Base-by-base conservation (phyloP, 108 stramenopile genomes). In the Cyclotella choctawhatcheeana region DNA sequence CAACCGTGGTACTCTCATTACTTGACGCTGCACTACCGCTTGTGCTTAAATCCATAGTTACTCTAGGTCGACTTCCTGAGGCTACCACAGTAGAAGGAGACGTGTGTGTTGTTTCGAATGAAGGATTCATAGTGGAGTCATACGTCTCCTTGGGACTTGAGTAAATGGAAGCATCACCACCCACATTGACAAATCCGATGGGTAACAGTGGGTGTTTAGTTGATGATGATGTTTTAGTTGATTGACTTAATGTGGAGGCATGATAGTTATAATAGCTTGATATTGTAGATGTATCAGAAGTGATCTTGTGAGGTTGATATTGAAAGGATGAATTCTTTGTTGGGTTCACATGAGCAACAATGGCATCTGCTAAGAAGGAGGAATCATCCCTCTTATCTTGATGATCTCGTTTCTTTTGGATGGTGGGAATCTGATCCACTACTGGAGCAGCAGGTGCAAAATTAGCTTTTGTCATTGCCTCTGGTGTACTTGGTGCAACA, bases 181-280 rank as follows among this genome's bases (percentile, higher is more conserved):
- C 55, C 8, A 31, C 55, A 30, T 30, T 56, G 29, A 30, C 55
- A 30, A 56, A 56, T 3, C 0, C 29, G 31, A 31, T 56, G 1
- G 21, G 51, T 24, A 22, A 4, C 40, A 6, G 10, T n/a, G n/a
- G 37, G 48, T 26, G 26, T 27, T 5, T 22, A 2, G 25, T 18
- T 25, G 14, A n/a, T 10, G 56, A 17, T 2, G 32, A 2, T 2
- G 60, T 44, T 3, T 17, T 22, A 13, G 60, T 61, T 8, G 60
- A 61, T 2, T 33, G 21, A 30, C 60, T 61, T n/a, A 61, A 20
- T 0, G 60, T 43, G 18, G 60, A 61, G 20, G 60, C 60, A 30
- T 61, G 60, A 40, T 44, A 10, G 43, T 61, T 44, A 17, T 44
- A 44, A 32, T 61, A 44, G 29, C 14, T 44, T 35, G 60, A 3